Evolutionary conservation across 139 green algal genomes (phyloP).

Genomic region (Chlamydomonas sp.): DNA sequence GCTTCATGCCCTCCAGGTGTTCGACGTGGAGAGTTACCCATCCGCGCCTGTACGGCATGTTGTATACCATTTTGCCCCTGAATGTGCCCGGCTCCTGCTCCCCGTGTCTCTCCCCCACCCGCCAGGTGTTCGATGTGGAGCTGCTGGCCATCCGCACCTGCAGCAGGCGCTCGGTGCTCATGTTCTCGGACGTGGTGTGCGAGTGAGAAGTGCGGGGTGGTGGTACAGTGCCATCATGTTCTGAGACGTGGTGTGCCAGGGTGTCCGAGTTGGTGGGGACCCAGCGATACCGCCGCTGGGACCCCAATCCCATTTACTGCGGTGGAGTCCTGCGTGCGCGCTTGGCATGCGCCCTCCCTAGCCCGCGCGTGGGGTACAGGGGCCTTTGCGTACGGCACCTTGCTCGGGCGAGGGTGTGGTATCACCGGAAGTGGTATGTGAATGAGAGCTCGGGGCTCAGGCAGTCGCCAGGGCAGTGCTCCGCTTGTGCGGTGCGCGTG

Average conservation of each 20-base stretch:
- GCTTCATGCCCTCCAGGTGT: constrained; percentile 75
- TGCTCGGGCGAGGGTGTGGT: too few relatives aligned
- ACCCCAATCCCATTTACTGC: too few relatives aligned
- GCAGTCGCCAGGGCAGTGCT: too few relatives aligned
- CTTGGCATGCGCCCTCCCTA: too few relatives aligned
- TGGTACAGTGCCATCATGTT: background rate
- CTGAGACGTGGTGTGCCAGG: background rate
- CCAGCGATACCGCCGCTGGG: too few relatives aligned
- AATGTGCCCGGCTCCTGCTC: background rate
- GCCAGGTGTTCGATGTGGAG: constrained; percentile 97
- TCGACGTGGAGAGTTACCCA: constrained; percentile 93
- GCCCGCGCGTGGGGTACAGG: too few relatives aligned
- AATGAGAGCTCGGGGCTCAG: too few relatives aligned
- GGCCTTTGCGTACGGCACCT: too few relatives aligned
- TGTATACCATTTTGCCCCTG: background rate
- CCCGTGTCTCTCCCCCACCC: background rate
- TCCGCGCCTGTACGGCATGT: constrained; percentile 73
- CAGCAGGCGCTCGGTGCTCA: constrained; percentile 70
- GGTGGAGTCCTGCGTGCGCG: too few relatives aligned
- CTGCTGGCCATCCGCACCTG: constrained; percentile 83
- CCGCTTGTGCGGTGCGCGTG: too few relatives aligned
- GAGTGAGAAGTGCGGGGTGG: background rate
- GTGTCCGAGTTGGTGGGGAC: too few relatives aligned
- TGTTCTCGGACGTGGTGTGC: constrained; percentile 90
- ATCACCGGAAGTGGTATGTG: too few relatives aligned